Conservation (phyloP, 352 stramenopile genomes). For the Proteromonas lacertae region DNA sequence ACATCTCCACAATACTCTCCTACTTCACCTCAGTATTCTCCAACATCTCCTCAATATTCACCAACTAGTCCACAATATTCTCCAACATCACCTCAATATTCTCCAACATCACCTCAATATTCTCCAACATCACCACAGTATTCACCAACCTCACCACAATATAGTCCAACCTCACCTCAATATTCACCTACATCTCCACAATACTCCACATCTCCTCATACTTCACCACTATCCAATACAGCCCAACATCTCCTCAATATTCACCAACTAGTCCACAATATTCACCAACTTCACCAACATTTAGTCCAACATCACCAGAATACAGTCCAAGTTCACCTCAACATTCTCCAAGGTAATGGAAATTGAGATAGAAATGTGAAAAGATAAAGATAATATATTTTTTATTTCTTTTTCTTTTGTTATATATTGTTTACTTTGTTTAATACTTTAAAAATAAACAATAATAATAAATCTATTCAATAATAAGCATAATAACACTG, state of each 20-base stretch:
- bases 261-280: constrained; percentile 19
- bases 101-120: not conserved
- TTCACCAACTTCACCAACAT: constrained; percentile 12
- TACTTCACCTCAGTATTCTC: constrained; percentile 1
- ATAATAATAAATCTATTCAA: too few relatives aligned
- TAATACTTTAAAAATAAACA: too few relatives aligned
- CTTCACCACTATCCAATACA: constrained; percentile 30
- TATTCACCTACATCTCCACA: constrained; percentile 19
- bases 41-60: constrained; percentile 32
- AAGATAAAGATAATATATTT: too few relatives aligned
- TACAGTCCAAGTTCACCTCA: constrained; percentile 40
- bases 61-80: constrained; percentile 4
- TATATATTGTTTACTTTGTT: too few relatives aligned
- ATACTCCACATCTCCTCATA: constrained; percentile 26
- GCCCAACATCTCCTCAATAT: constrained; percentile 19
- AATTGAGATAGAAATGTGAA: too few relatives aligned
- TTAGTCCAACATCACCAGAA: constrained; percentile 25
- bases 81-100: not conserved
- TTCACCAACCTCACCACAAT: constrained; percentile 32
- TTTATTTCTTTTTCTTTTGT: too few relatives aligned
- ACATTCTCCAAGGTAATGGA: constrained; percentile 44
- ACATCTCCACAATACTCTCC: constrained; percentile 28
- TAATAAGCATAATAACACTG: too few relatives aligned
- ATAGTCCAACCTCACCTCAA: constrained; percentile 34
- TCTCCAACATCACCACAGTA: constrained; percentile 13